Percentiles rank a stretch among this genome's conserved stretches.
phyloP scores from a whole-genome alignment of 73 alveolate genomes.

The Urostyla sp. region DNA sequence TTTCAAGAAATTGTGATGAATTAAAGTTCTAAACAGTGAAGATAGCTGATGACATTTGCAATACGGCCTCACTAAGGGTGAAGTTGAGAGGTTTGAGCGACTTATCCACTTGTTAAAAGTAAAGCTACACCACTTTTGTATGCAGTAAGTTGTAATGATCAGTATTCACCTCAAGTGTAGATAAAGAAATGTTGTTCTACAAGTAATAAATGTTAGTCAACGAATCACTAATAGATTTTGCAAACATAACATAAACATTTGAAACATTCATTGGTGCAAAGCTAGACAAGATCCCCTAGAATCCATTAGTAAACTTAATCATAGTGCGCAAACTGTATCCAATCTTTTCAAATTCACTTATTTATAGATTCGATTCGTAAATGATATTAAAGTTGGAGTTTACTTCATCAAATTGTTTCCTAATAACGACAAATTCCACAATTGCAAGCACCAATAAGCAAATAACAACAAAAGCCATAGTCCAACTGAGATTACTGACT shows the following conservation, averaged over 20 bases:
- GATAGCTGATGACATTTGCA: conserved; percentile 55
- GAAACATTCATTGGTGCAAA: not conserved
- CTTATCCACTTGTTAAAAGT: conserved; percentile 28
- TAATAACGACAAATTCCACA: conserved; percentile 29
- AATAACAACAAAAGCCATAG: conserved; percentile 30
- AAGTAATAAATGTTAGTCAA: conserved; percentile 40
- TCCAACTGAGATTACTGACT: conserved; percentile 36
- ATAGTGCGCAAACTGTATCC: conserved; percentile 56
- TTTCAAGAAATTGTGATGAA: conserved; percentile 1
- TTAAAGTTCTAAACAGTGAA: conserved; percentile 47
- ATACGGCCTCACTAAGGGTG: conserved; percentile 50
- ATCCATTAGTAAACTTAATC: conserved; percentile 42
- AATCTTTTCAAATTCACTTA: conserved; percentile 43
- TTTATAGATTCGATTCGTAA: conserved; percentile 27
- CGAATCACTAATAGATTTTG: conserved; percentile 24
- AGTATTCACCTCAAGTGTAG: conserved; percentile 21
- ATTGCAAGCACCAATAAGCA: conserved; percentile 49
- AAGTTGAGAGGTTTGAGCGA: conserved; percentile 23
- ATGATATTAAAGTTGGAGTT: conserved; percentile 53
- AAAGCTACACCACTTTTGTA: conserved; percentile 21
- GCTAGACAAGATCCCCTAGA: not conserved
- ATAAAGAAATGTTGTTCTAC: conserved; percentile 32
- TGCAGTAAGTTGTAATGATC: not conserved
- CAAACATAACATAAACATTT: not conserved
- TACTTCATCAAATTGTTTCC: conserved; percentile 21